phyloP scores from a whole-genome alignment of 2,329 filamentous ascomycete species.

The Fusarium circinatum region DNA sequence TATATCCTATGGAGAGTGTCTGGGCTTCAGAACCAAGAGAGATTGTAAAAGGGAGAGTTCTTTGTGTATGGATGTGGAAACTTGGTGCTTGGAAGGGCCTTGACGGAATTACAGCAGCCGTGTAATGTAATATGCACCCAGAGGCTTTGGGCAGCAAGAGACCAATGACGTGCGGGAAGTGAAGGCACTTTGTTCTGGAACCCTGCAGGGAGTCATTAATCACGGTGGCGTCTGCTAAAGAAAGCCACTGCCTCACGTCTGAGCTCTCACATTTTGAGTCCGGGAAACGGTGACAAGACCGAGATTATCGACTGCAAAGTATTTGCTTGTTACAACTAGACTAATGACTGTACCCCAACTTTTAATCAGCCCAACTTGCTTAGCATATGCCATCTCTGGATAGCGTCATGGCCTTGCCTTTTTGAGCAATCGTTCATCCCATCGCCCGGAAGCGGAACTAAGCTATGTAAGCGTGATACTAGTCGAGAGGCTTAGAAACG shows the following conservation, averaged over 20 bases:
- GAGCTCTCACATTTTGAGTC: neutral
- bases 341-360: neutral
- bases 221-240: neutral
- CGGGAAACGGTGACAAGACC: neutral
- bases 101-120: neutral
- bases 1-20: too few species aligned
- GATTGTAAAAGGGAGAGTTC: neutral
- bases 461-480: neutral
- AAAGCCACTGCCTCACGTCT: neutral
- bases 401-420: neutral
- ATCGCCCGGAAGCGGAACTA: conserved; percentile 5
- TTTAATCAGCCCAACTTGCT: neutral
- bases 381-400: neutral
- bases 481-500: neutral
- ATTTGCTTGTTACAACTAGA: neutral
- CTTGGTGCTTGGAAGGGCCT: too few species aligned
- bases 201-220: neutral
- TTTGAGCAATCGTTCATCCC: conserved; percentile 5
- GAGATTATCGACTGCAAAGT: neutral
- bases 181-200: neutral
- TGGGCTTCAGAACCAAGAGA: too few species aligned
- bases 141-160: neutral
- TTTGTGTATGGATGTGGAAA: neutral
- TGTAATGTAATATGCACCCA: neutral
- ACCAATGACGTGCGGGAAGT: neutral